Evolutionary conservation across 2,329 filamentous ascomycete genomes (phyloP), one percentile per base, ranked within the genome.

Genomic region (Colletotrichum higginsianum): DNA sequence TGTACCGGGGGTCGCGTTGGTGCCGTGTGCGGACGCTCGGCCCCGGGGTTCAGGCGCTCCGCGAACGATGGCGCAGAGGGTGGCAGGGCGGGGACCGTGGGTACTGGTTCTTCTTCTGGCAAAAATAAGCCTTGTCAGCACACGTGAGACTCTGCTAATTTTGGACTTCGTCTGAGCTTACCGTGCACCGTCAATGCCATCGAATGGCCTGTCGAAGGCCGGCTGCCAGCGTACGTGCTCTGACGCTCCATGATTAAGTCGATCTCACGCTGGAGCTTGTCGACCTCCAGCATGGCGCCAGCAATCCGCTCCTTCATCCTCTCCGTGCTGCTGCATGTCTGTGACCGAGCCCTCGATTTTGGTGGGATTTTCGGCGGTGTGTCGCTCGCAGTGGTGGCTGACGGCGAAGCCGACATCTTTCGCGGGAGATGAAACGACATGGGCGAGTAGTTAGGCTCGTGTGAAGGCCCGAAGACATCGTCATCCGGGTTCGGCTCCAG

Each of bases 191-290:
- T 72, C 62, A 57, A 57, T 49, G 78, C 77, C 75, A 81, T 77
- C 26, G 85, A 87, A 72, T 85, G 80, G 23, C 84, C 80, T 49
- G 86, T 90, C 52, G 87, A 86, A 42, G 88, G 87, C 60, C 88
- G 84, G 53, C 73, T 74, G 77, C 87, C 89, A 71, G 77, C 82
- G 73, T 89, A 91, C 44, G 90, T 79, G 78, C 87, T 91, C 79
- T 90, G 88, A 71, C 88, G 86, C 81, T 91, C 88, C 30, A 90
- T 85, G 26, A 89, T 82, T 61, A 88, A 85, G 63, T 92, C 87
- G 64, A 92, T 90, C 74, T 90, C 85, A 68, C 85, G 86, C 78
- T 92, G 85, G 53, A 90, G 79, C 67, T 82, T 82, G 66, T 92
- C 90, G 73, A 89, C 83, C 76, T 92, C 89, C 65, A 88, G 80